phyloP scores from a whole-genome alignment of 768 basidiomycete genomes.

The Tubosaeta brunneosetosa region DNA sequence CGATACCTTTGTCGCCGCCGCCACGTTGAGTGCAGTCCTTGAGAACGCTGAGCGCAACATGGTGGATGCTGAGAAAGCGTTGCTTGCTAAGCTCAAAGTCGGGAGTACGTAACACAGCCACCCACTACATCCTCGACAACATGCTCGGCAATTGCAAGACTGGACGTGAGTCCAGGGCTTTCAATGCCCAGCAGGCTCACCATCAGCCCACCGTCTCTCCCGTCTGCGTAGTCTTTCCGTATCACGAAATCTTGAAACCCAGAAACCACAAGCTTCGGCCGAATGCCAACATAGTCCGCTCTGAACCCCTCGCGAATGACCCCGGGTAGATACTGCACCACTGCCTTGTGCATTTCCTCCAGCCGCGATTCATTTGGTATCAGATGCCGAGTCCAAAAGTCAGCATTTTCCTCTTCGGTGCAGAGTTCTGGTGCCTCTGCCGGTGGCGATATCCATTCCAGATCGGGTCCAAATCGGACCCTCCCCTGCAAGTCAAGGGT shows the following conservation, averaged over 20 bases:
- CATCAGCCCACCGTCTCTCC: conserved; percentile 42
- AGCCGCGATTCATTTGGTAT: conserved; percentile 58
- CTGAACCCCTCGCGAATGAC: conserved; percentile 57
- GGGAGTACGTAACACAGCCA: too few species aligned
- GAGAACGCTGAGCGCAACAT: conserved; percentile 68
- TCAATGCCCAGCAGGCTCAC: conserved; percentile 88
- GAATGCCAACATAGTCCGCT: conserved; percentile 80
- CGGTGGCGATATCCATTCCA: conserved; percentile 76
- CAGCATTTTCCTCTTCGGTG: conserved; percentile 42
- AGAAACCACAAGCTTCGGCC: conserved; percentile 82
- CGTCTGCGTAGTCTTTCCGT: conserved; percentile 56
- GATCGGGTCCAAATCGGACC: conserved; percentile 88
- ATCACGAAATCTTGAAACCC: conserved; percentile 86
- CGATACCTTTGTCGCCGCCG: conserved; percentile 40
- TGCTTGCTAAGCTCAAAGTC: conserved; percentile 18
- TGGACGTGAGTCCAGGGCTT: conserved; percentile 85
- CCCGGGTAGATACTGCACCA: conserved; percentile 69
- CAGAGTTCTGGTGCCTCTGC: conserved; percentile 24
- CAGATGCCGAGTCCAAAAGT: conserved; percentile 75
- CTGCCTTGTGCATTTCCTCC: conserved; percentile 62
- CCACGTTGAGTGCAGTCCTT: conserved; percentile 42
- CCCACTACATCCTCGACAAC: conserved; percentile 68
- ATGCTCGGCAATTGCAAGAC: conserved; percentile 80
- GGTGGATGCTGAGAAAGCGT: conserved; percentile 34
- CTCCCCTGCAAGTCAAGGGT: conserved; percentile 82